These are phyloP conservation scores for Pseudopithomyces chartarum DNA, from an alignment of 2,329 filamentous ascomycete species.

Conservation along the genomic window DNA sequence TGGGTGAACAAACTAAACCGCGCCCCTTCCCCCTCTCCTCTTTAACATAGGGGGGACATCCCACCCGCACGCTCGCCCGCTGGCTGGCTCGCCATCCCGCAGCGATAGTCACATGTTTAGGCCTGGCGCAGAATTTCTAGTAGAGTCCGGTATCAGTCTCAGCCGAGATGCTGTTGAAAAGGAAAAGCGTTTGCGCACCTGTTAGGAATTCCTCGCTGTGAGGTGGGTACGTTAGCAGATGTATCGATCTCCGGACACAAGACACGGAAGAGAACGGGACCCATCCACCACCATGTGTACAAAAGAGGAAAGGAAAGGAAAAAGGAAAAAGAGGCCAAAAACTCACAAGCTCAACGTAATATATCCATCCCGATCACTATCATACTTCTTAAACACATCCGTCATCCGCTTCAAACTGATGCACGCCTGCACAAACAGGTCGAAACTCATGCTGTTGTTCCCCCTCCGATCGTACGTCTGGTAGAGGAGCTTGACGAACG, in stretches of 20 bases:
- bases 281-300: too few species aligned
- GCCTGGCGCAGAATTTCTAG: conserved; percentile 51
- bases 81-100: too few species aligned
- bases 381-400: conserved; percentile 98
- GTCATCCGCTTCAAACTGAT: conserved; percentile 98
- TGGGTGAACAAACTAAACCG: too few species aligned
- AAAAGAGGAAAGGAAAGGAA: too few species aligned
- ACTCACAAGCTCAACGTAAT: conserved; percentile 63
- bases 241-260: too few species aligned
- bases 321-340: too few species aligned
- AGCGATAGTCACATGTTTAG: too few species aligned
- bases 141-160: conserved; percentile 58
- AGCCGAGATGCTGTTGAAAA: conserved; percentile 59
- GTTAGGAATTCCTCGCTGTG: conserved; percentile 58
- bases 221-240: conserved; percentile 11
- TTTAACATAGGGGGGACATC: too few species aligned
- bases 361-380: conserved; percentile 93
- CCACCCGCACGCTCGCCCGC: too few species aligned
- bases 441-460: conserved; percentile 67
- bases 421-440: conserved; percentile 96
- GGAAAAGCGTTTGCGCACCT: conserved; percentile 61
- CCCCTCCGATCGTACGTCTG: conserved; percentile 73
- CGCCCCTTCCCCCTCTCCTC: too few species aligned
- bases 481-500: conserved; percentile 86
- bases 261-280: too few species aligned